Evolutionary conservation across 73 alveolate species (phyloP), one percentile per base, ranked within the genome.

Genomic region (Symbiodinium pilosum): DNA sequence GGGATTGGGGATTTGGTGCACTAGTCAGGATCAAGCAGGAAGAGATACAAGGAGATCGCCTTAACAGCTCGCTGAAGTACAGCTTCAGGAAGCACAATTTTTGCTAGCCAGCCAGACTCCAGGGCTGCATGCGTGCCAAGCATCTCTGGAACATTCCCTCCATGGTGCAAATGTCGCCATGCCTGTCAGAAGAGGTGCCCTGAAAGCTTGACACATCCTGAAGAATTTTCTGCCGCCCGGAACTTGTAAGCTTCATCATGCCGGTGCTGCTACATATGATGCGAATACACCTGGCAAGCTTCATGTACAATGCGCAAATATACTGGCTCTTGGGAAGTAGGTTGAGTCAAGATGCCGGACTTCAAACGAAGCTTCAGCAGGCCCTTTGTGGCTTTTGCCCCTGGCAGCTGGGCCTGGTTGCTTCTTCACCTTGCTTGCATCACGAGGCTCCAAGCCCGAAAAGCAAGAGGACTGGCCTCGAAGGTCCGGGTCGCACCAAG

Each of bases 161-260:
- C 96, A 91, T 91, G 77, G 96, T 91, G 87, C 96, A 91, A 16
- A 91, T 26, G 77, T 91, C 96, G 43, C 96, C 96, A 41, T 91
- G 75, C 96, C 96, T 88, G 24, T 9, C 81, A 26, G 30, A n/a
- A n/a, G n/a, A n/a, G n/a, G n/a, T n/a, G n/a, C n/a, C n/a, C n/a
- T n/a, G n/a, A n/a, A n/a, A n/a, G n/a, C n/a, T n/a, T n/a, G n/a
- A n/a, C n/a, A n/a, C n/a, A n/a, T n/a, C n/a, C n/a, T n/a, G n/a
- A n/a, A n/a, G n/a, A n/a, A n/a, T n/a, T n/a, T n/a, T n/a, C n/a
- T n/a, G n/a, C n/a, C n/a, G 20, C 73, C 71, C 71, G 71, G 26
- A 14, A 54, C 71, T n/a, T 54, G 26, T n/a, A 54, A 54, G 26
- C 73, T 6, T 16, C 7, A 54, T 24, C n/a, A 54, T 24, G 18